phyloP scores from a whole-genome alignment of 148 eudicot genomes.

The Spergularia marina region DNA sequence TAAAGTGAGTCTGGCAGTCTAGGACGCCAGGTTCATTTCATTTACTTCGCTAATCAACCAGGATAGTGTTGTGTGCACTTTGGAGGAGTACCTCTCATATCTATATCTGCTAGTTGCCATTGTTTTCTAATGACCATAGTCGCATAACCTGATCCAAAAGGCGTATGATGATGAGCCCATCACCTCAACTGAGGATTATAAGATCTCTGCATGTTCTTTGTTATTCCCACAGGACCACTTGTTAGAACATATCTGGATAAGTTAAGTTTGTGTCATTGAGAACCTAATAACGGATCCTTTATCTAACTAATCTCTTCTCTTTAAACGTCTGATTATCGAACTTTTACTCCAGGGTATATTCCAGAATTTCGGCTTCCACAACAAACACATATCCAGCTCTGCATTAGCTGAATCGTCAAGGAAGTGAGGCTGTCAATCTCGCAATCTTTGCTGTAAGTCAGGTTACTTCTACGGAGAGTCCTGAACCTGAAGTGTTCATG shows the following conservation, averaged over 20 bases:
- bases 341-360: conserved; percentile 55
- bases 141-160: neutral
- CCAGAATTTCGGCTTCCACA: conserved; percentile 54
- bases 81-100: neutral
- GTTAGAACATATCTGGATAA: too few relatives aligned
- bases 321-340: neutral
- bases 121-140: neutral
- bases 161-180: neutral
- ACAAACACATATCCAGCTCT: conserved; percentile 22
- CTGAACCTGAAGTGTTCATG: conserved; percentile 5
- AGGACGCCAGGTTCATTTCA: neutral
- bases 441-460: conserved; percentile 14
- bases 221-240: too few relatives aligned
- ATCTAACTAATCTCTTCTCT: neutral
- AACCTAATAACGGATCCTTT: neutral
- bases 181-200: neutral
- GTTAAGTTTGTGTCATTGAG: too few relatives aligned
- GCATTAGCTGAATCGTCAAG: conserved; percentile 26
- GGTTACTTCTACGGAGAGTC: conserved; percentile 5
- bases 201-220: too few relatives aligned
- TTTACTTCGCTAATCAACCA: neutral
- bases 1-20: neutral
- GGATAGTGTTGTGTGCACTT: neutral
- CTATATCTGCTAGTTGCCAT: neutral
- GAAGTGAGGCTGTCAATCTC: conserved; percentile 1